Evolutionary conservation across 2,329 filamentous ascomycete species (phyloP), one percentile per base, ranked within the genome.

Genomic region (Botrytis elliptica): DNA sequence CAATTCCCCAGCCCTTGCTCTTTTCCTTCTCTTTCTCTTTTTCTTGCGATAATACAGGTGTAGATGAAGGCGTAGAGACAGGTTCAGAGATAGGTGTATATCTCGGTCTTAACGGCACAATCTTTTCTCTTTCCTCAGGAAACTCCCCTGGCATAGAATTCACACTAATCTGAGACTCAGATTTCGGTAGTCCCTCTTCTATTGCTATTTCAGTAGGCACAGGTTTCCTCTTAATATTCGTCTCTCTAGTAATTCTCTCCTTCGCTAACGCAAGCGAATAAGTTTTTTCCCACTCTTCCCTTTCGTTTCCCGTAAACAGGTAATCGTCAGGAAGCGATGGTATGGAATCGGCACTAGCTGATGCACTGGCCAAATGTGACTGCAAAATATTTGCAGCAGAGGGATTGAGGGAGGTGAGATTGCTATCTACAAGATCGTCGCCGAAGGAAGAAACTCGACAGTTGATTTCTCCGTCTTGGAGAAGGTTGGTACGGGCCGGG

Each of bases 391-490:
- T 72, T 25, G 70, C 38, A 33, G 52, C 62, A 8, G 71, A 73
- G 9, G 71, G 65, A 63, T 73, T 73, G 25, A 68, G 68, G 12
- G 70, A 72, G 1, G 70, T 42, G n/a, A 76, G 66, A 57, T 75
- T 78, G 25, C 76, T 71, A n/a, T 77, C 74, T 36, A 78, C 68
- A 16, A 77, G 71, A 62, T 78, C 77, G 18, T 77, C 74, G 4
- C 72, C 75, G 36, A 74, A 75, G 4, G 76, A 73, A 52, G 75
- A 77, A 8, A 76, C 74, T 71, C 75, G 65, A 52, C 72, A 75
- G 52, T 75, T 75, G 4, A 77, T 69, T 36, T 71, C 74, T 16
- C 72, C 60, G 6, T n/a, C 49, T 16, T 69, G 55, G 3, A 74
- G 65, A 22, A 70, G 64, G 3, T 74, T 73, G 9, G 25, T 42